phyloP scores from a whole-genome alignment of 2,329 filamentous ascomycete species.

The Sphaceloma murrayae region DNA sequence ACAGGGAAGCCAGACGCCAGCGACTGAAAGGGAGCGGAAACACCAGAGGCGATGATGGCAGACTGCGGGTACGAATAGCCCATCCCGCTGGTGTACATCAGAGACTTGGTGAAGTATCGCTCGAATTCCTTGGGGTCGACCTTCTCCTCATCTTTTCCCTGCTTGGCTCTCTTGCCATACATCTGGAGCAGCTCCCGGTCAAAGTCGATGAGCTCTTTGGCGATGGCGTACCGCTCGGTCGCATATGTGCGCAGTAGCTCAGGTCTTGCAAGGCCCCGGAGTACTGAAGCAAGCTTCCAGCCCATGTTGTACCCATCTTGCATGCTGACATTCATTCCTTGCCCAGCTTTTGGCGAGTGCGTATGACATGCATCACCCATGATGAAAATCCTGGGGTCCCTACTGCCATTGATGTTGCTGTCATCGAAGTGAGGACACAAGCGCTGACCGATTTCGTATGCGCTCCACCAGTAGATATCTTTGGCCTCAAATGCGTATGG shows the following conservation, averaged over 20 bases:
- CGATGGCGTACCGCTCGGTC: constrained; percentile 20
- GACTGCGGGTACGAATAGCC: constrained; percentile 12
- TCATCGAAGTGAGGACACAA: constrained; percentile 28
- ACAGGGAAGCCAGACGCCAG: constrained; percentile 27
- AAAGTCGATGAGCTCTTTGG: constrained; percentile 21
- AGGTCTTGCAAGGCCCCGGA: constrained; percentile 16
- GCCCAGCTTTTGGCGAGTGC: constrained; percentile 18
- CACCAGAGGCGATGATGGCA: constrained; percentile 2
- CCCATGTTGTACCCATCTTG: constrained; percentile 22
- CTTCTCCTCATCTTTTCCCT: constrained; percentile 21
- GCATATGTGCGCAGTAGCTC: constrained; percentile 21
- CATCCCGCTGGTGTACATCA: constrained; percentile 16
- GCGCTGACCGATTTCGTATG: constrained; percentile 37
- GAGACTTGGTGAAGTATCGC: constrained; percentile 17
- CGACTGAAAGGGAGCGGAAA: constrained; percentile 23
- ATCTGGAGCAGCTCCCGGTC: constrained; percentile 20
- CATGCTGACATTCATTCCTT: constrained; percentile 19
- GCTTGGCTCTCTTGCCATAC: constrained; percentile 18
- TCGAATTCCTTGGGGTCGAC: constrained; percentile 26
- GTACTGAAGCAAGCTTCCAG: constrained; percentile 22
- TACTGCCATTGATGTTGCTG: constrained; percentile 58
- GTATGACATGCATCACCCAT: constrained; percentile 20
- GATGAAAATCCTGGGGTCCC: constrained; percentile 16
- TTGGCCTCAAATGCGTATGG: constrained; percentile 40
- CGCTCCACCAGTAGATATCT: constrained; percentile 37